Evolutionary conservation across 306 rosid species (phyloP).

Genomic region (Vigna nakashimae): DNA sequence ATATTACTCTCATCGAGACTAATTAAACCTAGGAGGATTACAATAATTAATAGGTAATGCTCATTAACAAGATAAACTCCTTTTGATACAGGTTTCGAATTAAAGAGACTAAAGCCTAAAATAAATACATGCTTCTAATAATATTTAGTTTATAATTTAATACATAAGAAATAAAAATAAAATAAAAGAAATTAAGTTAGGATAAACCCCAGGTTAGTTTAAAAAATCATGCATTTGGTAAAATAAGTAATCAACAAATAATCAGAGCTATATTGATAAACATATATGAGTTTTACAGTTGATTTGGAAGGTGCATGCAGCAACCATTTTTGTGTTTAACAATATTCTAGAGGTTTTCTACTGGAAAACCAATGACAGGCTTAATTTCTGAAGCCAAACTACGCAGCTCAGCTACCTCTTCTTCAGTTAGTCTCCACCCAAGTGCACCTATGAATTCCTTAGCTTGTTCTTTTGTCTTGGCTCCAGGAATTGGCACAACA

Average conservation of each 20-base stretch:
- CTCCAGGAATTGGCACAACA: conserved; percentile 95
- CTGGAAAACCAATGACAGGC: conserved; percentile 83
- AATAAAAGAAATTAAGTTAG: not conserved
- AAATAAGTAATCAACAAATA: not conserved
- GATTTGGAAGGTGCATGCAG: not conserved
- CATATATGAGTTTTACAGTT: not conserved
- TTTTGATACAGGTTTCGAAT: too few species aligned
- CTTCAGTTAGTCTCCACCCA: conserved; percentile 77
- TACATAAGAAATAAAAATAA: not conserved
- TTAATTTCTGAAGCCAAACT: conserved; percentile 69
- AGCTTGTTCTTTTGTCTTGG: conserved; percentile 88
- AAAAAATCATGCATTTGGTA: not conserved
- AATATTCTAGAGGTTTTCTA: conserved; percentile 65
- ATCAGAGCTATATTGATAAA: not conserved
- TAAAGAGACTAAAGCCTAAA: too few species aligned
- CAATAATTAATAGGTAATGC: too few species aligned
- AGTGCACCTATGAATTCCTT: conserved; percentile 80
- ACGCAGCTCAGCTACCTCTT: conserved; percentile 73
- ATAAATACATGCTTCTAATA: not conserved
- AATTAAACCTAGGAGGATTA: too few species aligned
- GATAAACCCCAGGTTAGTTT: not conserved
- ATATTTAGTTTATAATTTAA: not conserved
- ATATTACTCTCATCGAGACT: too few species aligned
- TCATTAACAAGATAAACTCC: too few species aligned
- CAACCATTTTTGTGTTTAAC: conserved; percentile 18